Base-by-base conservation (phyloP, 805 yeast genomes). In the Sugiyamaella smithiae region DNA sequence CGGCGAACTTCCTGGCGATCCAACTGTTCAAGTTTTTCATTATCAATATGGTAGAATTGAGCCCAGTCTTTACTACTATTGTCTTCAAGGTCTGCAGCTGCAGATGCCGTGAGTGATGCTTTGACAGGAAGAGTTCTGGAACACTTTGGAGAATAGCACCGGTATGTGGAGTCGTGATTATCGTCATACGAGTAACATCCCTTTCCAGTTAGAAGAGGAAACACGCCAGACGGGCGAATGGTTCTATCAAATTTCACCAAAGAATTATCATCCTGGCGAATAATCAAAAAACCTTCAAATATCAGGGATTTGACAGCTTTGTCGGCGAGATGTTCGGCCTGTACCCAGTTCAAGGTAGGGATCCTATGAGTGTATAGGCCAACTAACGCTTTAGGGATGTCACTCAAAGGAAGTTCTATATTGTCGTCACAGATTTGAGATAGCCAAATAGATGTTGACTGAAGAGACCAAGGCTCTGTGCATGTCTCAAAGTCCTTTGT, bases 1-100 rank as follows among this genome's bases (percentile, higher is more conserved):
- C 80, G 73, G 57, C 79, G 80, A n/a, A 81, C 71, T 47, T 80
- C 78, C 8, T 66, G 50, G 37, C 49, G 54, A n/a, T 54, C 55
- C 11, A 64, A 40, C 24, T 52, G 56, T 1, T 38, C 48, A 40
- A 63, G 49, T 25, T 47, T 40, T 19, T 52, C 61, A 5, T 60
- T 62, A 7, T 43, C 43, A 1, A 56, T 32, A 9, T 46, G 50
- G 67, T 67, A 67, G 42, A 44, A 56, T 8, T 51, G 42, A 5
- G 60, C 58, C 63, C 63, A 59, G 35, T 64, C 66, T 12, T 45
- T 45, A 31, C 48, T 51, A n/a, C 44, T 37, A 4, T 56, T 29
- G 19, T 52, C 56, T 2, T 46, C 50, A 20, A 55, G 47, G 2
- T 55, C 55, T 17, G 59, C 61, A 9, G 55, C 29, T 6, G 48